phyloP scores from a whole-genome alignment of 164 flowering plant genomes.

The Platanus orientalis region DNA sequence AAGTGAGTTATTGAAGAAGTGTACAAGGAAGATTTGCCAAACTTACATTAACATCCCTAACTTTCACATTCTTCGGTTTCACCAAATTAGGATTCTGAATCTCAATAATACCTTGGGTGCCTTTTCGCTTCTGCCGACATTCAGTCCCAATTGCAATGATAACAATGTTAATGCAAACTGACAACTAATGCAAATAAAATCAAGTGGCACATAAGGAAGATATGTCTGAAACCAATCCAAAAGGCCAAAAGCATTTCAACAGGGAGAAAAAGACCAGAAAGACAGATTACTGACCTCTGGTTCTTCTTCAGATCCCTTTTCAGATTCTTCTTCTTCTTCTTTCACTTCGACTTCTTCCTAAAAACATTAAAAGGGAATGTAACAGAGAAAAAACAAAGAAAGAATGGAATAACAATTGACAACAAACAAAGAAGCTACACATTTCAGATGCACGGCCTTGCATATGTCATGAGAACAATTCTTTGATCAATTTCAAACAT shows the following conservation, averaged over 20 bases:
- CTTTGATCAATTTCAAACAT: not conserved
- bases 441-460: not conserved
- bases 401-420: not conserved
- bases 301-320: constrained; percentile 61
- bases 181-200: not conserved
- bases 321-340: constrained; percentile 43
- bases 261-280: not conserved
- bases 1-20: not conserved
- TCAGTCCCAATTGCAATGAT: constrained; percentile 1
- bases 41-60: constrained; percentile 72
- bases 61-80: constrained; percentile 72
- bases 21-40: not conserved
- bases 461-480: not conserved
- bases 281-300: constrained; percentile 33
- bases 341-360: constrained; percentile 55
- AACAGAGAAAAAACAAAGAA: not conserved
- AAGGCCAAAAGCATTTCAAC: not conserved
- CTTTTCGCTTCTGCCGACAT: constrained; percentile 58
- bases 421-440: not conserved
- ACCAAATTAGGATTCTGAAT: constrained; percentile 83
- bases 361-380: not conserved
- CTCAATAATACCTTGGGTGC: constrained; percentile 71
- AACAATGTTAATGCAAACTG: constrained; percentile 3
- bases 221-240: not conserved
- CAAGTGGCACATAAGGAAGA: too few species aligned